Percentiles rank a stretch among this genome's conserved stretches.
phyloP scores from a whole-genome alignment of 2,329 filamentous ascomycete species.

The Monascus ruber region DNA sequence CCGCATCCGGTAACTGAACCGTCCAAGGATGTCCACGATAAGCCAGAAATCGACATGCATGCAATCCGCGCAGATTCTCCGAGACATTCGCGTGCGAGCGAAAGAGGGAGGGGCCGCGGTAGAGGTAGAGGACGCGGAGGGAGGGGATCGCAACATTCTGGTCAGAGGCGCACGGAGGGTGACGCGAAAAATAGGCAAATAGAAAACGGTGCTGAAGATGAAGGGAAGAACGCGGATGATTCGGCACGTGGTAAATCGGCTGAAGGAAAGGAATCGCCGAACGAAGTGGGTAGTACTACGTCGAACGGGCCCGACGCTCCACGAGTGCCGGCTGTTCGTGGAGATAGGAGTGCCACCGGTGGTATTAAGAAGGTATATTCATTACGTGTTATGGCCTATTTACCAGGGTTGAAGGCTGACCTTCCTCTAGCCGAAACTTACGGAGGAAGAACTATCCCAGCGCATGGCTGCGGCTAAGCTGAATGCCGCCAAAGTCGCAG shows the following conservation, averaged over 20 bases:
- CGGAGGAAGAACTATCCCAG: constrained; percentile 51
- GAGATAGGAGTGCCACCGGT: constrained; percentile 44
- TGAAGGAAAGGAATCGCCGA: constrained; percentile 4
- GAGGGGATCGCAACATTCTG: constrained; percentile 9
- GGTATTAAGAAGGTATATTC: constrained; percentile 36
- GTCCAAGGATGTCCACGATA: constrained; percentile 6
- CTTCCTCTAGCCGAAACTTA: constrained; percentile 45
- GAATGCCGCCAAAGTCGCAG: constrained; percentile 48
- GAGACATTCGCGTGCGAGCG: constrained; percentile 18
- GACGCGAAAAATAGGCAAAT: constrained; percentile 7
- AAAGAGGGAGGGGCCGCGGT: constrained; percentile 19
- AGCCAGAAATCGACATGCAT: constrained; percentile 4
- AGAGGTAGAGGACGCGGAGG: constrained; percentile 16
- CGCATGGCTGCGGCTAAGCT: constrained; percentile 51
- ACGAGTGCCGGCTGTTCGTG: constrained; percentile 38
- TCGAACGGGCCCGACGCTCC: constrained; percentile 12
- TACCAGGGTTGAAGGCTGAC: constrained; percentile 11
- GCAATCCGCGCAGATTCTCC: constrained; percentile 13
- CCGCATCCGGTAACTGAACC: constrained; percentile 7
- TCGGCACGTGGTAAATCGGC: constrained; percentile 10
- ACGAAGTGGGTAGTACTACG: constrained; percentile 7
- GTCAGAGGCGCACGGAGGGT: constrained; percentile 10
- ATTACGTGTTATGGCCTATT: neutral
- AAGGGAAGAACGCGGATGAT: constrained; percentile 6
- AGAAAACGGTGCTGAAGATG: constrained; percentile 6